Percentiles rank a stretch among this genome's conserved stretches.
These are phyloP conservation scores for Alternaria arbusti DNA, from an alignment of 2,329 filamentous ascomycete genomes.

Conservation along the genomic window DNA sequence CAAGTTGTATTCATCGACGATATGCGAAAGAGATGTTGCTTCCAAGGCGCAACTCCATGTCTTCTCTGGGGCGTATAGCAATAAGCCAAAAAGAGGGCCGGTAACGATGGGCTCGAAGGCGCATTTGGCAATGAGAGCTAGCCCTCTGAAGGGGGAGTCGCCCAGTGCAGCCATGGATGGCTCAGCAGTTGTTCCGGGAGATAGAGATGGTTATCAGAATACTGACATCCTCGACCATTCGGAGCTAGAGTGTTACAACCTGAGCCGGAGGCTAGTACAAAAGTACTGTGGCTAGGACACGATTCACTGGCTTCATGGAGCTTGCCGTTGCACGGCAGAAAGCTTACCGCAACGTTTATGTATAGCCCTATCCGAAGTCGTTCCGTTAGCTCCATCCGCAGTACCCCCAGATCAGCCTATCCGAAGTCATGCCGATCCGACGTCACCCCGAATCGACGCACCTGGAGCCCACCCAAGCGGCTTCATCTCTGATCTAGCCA, in stretches of 20 bases:
- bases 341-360: neutral
- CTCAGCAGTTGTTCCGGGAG: neutral
- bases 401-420: neutral
- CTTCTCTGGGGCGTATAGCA: neutral
- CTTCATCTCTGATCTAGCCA: neutral
- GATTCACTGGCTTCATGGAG: neutral
- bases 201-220: neutral
- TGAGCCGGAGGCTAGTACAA: neutral
- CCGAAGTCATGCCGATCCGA: neutral
- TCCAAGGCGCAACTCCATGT: neutral
- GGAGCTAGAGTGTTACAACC: neutral
- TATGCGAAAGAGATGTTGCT: neutral
- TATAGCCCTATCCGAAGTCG: neutral
- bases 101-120: constrained; percentile 2
- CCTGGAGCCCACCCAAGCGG: neutral
- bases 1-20: neutral
- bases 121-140: neutral
- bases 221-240: neutral
- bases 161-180: neutral
- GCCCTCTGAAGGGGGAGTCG: neutral
- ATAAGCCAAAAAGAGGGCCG: constrained; percentile 1
- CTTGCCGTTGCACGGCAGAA: neutral
- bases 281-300: neutral
- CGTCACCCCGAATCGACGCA: neutral
- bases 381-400: neutral